These are phyloP conservation scores for Carnegiea gigantea DNA, from an alignment of 179 eudicot genomes.

Conservation along the genomic window DNA sequence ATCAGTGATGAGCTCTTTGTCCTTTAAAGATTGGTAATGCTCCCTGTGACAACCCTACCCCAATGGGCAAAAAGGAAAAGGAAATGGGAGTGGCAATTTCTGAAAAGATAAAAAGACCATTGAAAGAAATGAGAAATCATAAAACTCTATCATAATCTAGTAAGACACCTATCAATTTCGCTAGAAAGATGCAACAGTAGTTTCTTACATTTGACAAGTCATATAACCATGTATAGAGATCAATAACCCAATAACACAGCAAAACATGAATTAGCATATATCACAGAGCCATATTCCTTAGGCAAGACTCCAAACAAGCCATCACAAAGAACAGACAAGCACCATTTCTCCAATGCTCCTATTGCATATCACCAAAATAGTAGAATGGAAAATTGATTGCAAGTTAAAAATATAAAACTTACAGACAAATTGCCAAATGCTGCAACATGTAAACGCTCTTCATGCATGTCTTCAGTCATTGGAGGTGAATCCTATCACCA, in stretches of 20 bases:
- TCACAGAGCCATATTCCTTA: neutral
- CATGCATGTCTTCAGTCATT: slow-evolving; percentile 99
- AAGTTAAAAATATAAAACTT: slow-evolving; percentile 36
- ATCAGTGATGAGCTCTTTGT: neutral
- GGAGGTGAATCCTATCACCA: slow-evolving; percentile 75
- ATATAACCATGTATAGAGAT: neutral
- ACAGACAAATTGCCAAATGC: slow-evolving; percentile 75
- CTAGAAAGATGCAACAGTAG: neutral
- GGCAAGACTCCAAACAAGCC: neutral
- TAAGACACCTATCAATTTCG: neutral
- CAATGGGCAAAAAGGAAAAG: neutral
- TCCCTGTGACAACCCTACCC: neutral
- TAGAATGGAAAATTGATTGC: neutral
- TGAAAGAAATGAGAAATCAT: neutral
- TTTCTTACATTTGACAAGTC: slow-evolving; percentile 1
- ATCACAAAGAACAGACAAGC: neutral
- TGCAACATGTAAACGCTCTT: slow-evolving; percentile 82
- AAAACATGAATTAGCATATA: neutral
- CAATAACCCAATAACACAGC: neutral
- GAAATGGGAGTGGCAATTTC: neutral
- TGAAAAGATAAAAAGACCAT: neutral
- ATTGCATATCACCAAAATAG: neutral
- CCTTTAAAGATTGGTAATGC: neutral
- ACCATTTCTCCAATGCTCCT: slow-evolving; percentile 7
- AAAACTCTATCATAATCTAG: neutral